Percentiles rank a stretch among this genome's conserved stretches.
These are phyloP conservation scores for Gentiana dahurica DNA, from an alignment of 257 asterid species.

Conservation along the genomic window DNA sequence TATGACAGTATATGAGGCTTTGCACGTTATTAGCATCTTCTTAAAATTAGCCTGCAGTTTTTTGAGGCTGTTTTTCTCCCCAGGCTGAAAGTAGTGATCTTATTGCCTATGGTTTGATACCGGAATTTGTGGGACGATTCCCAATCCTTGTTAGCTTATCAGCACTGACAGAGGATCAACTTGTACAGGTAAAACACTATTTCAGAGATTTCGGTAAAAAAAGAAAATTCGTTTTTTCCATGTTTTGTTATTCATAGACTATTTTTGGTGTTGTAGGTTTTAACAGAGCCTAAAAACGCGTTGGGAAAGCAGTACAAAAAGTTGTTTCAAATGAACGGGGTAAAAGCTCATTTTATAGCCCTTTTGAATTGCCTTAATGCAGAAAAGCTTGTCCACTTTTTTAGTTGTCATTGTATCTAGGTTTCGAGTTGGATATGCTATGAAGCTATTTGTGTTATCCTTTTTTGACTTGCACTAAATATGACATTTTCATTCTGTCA, in stretches of 20 bases:
- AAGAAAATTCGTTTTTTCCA: no score
- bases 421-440: background rate
- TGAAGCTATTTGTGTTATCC: background rate
- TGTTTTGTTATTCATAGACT: background rate
- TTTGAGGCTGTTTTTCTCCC: constrained; percentile 6
- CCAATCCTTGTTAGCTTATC: constrained; percentile 88
- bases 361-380: background rate
- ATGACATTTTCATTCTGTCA: background rate
- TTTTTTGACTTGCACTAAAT: background rate
- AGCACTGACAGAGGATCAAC: constrained; percentile 96
- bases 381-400: no score
- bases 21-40: background rate
- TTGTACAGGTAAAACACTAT: constrained; percentile 63
- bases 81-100: constrained; percentile 99
- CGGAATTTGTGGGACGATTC: constrained; percentile 97
- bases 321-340: constrained; percentile 96
- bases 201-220: no score
- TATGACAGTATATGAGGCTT: background rate
- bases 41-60: background rate
- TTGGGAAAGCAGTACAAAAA: constrained; percentile 93
- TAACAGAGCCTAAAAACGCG: constrained; percentile 95
- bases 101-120: constrained; percentile 92
- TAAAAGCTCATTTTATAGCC: constrained; percentile 18
- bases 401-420: background rate
- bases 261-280: constrained; percentile 41